phyloP scores from a whole-genome alignment of 257 asterid genomes.

The Capsicum baccatum region DNA sequence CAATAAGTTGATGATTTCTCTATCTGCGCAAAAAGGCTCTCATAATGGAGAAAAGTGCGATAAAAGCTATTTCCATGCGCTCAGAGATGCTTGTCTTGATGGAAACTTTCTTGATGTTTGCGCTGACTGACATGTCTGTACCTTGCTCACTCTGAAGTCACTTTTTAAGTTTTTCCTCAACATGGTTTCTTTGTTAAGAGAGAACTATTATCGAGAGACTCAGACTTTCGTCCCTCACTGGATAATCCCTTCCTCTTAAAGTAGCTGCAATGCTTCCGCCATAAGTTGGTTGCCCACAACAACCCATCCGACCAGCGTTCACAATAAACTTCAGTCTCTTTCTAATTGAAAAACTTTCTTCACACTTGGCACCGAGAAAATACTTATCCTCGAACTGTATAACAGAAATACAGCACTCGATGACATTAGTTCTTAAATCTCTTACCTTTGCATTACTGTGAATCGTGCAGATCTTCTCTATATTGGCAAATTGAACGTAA shows the following conservation, averaged over 20 bases:
- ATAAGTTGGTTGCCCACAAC: slow-evolving; percentile 62
- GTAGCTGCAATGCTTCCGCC: slow-evolving; percentile 83
- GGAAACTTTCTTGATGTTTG: slow-evolving; percentile 72
- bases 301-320: slow-evolving; percentile 68
- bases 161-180: slow-evolving; percentile 68
- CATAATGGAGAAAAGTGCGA: slow-evolving; percentile 65
- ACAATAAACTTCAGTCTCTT: slow-evolving; percentile 61
- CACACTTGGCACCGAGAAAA: slow-evolving; percentile 73
- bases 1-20: slow-evolving; percentile 39
- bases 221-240: slow-evolving; percentile 78
- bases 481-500: slow-evolving; percentile 80
- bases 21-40: slow-evolving; percentile 62
- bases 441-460: slow-evolving; percentile 63
- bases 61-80: slow-evolving; percentile 75
- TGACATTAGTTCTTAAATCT: slow-evolving; percentile 57
- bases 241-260: slow-evolving; percentile 82
- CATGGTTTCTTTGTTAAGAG: slow-evolving; percentile 68
- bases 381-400: slow-evolving; percentile 62
- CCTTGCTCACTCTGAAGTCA: slow-evolving; percentile 68
- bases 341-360: slow-evolving; percentile 62
- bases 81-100: slow-evolving; percentile 76
- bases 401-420: slow-evolving; percentile 80
- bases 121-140: slow-evolving; percentile 67
- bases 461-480: slow-evolving; percentile 67
- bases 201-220: slow-evolving; percentile 63